phyloP scores from a whole-genome alignment of 345 rosid species.

The Euphorbia lathyris region DNA sequence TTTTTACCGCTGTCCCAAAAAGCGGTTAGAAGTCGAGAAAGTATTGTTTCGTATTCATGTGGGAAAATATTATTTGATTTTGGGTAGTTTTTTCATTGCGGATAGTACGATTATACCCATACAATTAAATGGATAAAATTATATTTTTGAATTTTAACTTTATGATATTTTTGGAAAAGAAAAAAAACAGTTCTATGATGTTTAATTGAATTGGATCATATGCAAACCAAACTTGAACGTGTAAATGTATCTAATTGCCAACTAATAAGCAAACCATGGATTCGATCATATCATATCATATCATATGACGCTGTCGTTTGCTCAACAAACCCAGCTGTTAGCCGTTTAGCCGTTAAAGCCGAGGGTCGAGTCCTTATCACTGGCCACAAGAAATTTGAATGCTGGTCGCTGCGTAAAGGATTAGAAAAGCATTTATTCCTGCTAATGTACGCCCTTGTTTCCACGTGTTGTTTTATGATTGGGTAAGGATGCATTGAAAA shows the following conservation, averaged over 20 bases:
- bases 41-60: no score
- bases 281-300: no score
- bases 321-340: background rate
- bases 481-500: background rate
- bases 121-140: no score
- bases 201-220: background rate
- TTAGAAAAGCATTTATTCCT: slow-evolving; percentile 24
- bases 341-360: slow-evolving; percentile 21
- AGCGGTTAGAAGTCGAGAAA: no score
- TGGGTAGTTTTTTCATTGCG: no score
- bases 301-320: slow-evolving; percentile 5
- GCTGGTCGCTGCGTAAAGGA: slow-evolving; percentile 20
- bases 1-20: no score
- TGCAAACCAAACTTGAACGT: slow-evolving; percentile 9
- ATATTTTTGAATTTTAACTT: no score
- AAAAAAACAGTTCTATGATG: no score
- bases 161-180: no score
- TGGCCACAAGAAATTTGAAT: slow-evolving; percentile 18
- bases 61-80: no score
- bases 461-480: slow-evolving; percentile 20
- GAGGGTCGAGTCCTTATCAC: slow-evolving; percentile 2
- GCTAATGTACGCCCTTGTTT: background rate
- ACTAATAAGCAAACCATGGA: slow-evolving; percentile 3
- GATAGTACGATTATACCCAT: no score
- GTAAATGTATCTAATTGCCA: slow-evolving; percentile 6